A percentile compares a stretch with the other conserved stretches of the same genome.
Evolutionary conservation across 192 early-diverging fungal genomes (phyloP).

Genomic region (Kappamyces sp.): DNA sequence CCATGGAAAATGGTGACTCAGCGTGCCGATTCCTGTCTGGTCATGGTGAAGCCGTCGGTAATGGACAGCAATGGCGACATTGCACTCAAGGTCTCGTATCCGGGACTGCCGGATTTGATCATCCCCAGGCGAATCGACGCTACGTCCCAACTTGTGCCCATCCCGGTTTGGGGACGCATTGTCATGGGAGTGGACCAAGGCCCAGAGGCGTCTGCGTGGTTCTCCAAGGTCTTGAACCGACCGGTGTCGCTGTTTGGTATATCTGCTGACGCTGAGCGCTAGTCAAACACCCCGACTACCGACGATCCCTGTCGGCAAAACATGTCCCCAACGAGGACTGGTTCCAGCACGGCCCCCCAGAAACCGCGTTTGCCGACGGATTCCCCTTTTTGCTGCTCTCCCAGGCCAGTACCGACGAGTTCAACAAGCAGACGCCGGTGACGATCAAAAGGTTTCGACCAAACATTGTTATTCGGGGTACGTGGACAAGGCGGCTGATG

Average conservation of each 20-base stretch:
- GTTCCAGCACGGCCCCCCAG: slow-evolving; percentile 15
- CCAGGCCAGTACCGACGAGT: slow-evolving; percentile 49
- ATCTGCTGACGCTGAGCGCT: too few species aligned
- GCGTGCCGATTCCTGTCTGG: slow-evolving; percentile 27
- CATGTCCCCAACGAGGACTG: slow-evolving; percentile 37
- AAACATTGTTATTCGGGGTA: slow-evolving; percentile 62
- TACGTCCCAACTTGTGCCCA: neutral
- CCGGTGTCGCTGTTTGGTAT: too few species aligned
- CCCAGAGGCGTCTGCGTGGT: slow-evolving; percentile 53
- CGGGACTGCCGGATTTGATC: slow-evolving; percentile 23
- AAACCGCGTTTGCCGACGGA: slow-evolving; percentile 74
- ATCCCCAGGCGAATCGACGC: neutral
- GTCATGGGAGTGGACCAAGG: slow-evolving; percentile 58
- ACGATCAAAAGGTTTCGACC: slow-evolving; percentile 61
- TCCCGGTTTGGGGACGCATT: slow-evolving; percentile 22
- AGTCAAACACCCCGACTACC: slow-evolving; percentile 38
- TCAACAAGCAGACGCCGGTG: slow-evolving; percentile 50
- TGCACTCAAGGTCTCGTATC: slow-evolving; percentile 29
- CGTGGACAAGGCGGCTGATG: too few species aligned
- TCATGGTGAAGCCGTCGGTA: slow-evolving; percentile 23
- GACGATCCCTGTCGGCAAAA: slow-evolving; percentile 30
- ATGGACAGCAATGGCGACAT: slow-evolving; percentile 15
- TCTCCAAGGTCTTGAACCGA: slow-evolving; percentile 37
- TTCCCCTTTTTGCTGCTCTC: slow-evolving; percentile 66
- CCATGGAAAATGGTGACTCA: slow-evolving; percentile 26